Evolutionary conservation across 441 rosid genomes (phyloP).

Genomic region (Capsella rubella): DNA sequence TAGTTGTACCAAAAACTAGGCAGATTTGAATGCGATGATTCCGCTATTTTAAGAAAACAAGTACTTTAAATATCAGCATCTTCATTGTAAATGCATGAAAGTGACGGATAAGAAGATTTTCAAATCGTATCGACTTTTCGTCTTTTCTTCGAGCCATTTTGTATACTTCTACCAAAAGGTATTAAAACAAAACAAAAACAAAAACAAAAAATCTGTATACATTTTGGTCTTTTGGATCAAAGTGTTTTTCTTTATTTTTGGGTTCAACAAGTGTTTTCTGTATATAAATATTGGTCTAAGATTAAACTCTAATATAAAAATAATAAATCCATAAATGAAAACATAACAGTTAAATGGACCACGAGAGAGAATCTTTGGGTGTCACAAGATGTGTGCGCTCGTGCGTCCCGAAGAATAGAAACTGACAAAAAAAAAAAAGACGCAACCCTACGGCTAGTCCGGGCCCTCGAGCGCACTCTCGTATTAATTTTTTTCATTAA

Average conservation of each 20-base stretch:
- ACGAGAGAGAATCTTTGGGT: slow-evolving; percentile 22
- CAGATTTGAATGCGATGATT: slow-evolving; percentile 46
- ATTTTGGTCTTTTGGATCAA: slow-evolving; percentile 8
- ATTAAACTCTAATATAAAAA: background rate
- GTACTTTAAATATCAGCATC: background rate
- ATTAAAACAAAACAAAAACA: background rate
- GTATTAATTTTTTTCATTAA: background rate
- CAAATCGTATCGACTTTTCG: slow-evolving; percentile 26
- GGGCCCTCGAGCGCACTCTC: slow-evolving; percentile 23
- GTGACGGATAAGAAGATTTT: slow-evolving; percentile 32
- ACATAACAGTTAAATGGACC: background rate
- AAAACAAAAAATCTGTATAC: background rate
- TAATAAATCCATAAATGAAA: background rate
- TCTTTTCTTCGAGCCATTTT: slow-evolving; percentile 19
- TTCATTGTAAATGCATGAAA: slow-evolving; percentile 38
- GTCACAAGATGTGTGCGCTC: slow-evolving; percentile 40
- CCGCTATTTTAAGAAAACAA: slow-evolving; percentile 27
- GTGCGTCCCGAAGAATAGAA: slow-evolving; percentile 42
- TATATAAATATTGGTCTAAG: background rate
- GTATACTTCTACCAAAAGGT: slow-evolving; percentile 10
- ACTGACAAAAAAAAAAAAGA: slow-evolving; percentile 30
- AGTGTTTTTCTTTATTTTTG: background rate
- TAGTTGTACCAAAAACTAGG: slow-evolving; percentile 29
- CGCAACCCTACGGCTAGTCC: slow-evolving; percentile 20
- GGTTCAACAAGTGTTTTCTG: background rate